phyloP scores from a whole-genome alignment of 371 early-diverging fungal genomes.

The Mucor indicus region DNA sequence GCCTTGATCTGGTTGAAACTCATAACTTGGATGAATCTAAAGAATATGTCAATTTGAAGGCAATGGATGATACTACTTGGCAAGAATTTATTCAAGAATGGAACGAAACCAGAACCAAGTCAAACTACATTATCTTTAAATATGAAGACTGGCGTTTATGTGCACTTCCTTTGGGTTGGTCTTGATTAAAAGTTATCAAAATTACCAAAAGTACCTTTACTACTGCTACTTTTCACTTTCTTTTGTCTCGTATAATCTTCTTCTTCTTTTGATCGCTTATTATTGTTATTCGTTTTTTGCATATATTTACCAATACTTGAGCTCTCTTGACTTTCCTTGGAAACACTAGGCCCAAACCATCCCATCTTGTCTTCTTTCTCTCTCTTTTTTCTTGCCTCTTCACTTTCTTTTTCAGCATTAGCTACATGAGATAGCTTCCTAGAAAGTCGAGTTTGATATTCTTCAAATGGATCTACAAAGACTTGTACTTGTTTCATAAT shows the following conservation, averaged over 20 bases:
- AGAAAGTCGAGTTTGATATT: constrained; percentile 60
- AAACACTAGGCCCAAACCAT: constrained; percentile 71
- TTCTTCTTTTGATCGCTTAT: neutral
- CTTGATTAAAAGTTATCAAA: constrained; percentile 36
- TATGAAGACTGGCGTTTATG: neutral
- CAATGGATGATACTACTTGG: neutral
- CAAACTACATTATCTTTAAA: no score
- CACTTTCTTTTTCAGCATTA: constrained; percentile 43
- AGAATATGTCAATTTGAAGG: neutral
- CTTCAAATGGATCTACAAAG: constrained; percentile 85
- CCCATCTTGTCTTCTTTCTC: constrained; percentile 62
- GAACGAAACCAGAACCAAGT: no score
- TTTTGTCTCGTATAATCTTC: constrained; percentile 8
- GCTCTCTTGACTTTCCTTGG: constrained; percentile 21
- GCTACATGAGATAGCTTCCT: constrained; percentile 47
- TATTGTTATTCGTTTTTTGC: constrained; percentile 24
- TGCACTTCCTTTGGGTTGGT: no score
- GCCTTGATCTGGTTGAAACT: neutral
- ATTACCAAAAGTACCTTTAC: constrained; percentile 25
- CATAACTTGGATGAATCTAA: neutral
- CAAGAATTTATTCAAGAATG: neutral
- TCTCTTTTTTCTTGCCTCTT: constrained; percentile 27
- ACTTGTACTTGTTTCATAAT: constrained; percentile 70
- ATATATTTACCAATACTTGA: constrained; percentile 71
- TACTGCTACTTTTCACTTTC: constrained; percentile 6